Evolutionary conservation across 129 eudicot species (phyloP).

Genomic region (Flaveria bidentis): DNA sequence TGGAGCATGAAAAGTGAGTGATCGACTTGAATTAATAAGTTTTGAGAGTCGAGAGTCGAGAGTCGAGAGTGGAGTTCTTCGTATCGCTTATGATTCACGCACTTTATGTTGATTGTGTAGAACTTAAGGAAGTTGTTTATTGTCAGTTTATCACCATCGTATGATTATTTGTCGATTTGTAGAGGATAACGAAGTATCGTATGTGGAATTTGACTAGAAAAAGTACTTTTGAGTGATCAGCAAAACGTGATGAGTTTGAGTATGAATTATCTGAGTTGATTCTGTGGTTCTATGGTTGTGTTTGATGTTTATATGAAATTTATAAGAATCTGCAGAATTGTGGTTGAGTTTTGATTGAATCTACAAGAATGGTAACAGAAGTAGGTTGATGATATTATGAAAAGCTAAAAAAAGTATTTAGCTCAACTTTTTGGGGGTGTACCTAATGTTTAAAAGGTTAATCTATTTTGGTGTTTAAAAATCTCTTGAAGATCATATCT

Average conservation of each 20-base stretch:
- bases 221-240: no score
- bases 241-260: no score
- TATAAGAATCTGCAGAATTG: not conserved
- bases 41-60: not conserved
- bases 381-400: not conserved
- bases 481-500: not conserved
- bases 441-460: not conserved
- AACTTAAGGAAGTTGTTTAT: constrained; percentile 1
- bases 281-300: not conserved
- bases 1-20: not conserved
- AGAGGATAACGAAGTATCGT: not conserved
- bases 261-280: not conserved
- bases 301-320: not conserved
- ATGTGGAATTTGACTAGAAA: not conserved
- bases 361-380: not conserved
- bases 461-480: not conserved
- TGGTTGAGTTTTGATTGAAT: constrained; percentile 8
- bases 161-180: not conserved
- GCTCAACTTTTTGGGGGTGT: not conserved
- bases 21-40: constrained; percentile 13
- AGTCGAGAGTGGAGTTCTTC: not conserved
- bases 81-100: not conserved
- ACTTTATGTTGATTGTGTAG: not conserved
- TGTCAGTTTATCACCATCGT: not conserved
- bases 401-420: not conserved